Evolutionary conservation across 164 flowering plant species (phyloP).

Genomic region (Saururus chinensis): DNA sequence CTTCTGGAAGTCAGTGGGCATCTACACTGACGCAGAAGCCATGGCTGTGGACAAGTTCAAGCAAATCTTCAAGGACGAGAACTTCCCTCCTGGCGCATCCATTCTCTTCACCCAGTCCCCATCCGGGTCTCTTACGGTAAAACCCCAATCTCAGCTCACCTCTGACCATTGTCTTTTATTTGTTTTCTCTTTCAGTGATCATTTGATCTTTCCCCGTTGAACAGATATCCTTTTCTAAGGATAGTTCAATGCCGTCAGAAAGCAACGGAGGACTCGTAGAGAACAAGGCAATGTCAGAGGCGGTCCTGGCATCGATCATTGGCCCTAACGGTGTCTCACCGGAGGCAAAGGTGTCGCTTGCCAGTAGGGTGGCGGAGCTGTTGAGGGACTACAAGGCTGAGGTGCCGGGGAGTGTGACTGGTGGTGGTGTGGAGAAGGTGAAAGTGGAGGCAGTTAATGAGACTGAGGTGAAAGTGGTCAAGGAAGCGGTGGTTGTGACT

Average conservation of each 20-base stretch:
- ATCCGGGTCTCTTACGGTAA: slow-evolving; percentile 48
- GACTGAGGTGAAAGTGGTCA: neutral
- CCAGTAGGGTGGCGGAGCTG: slow-evolving; percentile 18
- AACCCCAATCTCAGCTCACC: neutral
- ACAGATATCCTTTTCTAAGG: slow-evolving; percentile 60
- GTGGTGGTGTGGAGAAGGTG: neutral
- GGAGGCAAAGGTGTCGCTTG: slow-evolving; percentile 36
- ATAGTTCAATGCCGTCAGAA: slow-evolving; percentile 33
- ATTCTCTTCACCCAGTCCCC: slow-evolving; percentile 67
- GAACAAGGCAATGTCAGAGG: slow-evolving; percentile 46
- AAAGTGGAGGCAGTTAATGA: neutral
- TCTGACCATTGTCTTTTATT: neutral
- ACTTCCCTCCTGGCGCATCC: slow-evolving; percentile 66
- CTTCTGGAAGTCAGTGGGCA: slow-evolving; percentile 54
- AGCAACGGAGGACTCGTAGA: slow-evolving; percentile 44
- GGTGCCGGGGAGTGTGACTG: neutral
- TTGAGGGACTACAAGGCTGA: slow-evolving; percentile 3
- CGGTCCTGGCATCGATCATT: slow-evolving; percentile 63
- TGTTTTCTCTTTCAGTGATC: too few relatives aligned
- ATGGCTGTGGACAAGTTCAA: slow-evolving; percentile 52
- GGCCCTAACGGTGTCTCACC: slow-evolving; percentile 72
- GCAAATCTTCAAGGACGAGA: slow-evolving; percentile 53
- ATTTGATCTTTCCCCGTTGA: neutral
- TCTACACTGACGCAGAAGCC: slow-evolving; percentile 55
- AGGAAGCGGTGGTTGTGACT: too few relatives aligned